Evolutionary conservation across 257 asterid genomes (phyloP), one percentile per base, ranked within the genome.

Genomic region (Linaria vulgaris): DNA sequence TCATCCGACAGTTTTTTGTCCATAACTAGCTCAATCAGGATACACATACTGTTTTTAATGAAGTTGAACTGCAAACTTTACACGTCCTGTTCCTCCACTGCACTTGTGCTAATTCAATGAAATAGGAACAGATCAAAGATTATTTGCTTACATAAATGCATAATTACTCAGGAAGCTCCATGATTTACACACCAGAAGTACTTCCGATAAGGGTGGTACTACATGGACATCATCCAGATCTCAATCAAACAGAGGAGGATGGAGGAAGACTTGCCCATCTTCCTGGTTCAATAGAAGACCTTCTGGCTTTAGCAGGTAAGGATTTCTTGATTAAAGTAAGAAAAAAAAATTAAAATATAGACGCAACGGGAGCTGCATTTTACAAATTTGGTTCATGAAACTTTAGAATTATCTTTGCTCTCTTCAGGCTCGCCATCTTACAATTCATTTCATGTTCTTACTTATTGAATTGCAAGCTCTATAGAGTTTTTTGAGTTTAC

Each of bases 191-290:
- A 65, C 63, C 82, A 47, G 72, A 67, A 46, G 55, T 47, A 61
- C 71, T 67, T 49, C 89, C 85, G 1, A 63, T 59, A 70, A 85
- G 99, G 79, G 86, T 89, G 56, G 74, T 82, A 72, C 84, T 92
- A 69, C 97, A 92, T 75, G 96, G 90, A 44, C 85, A 89, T 78
- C 95, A 84, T 74, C 95, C 94, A 74, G 85, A 78, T 72, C 73
- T 78, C 65, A 84, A 81, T 66, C 57, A 62, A 58, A 71, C 56
- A 43, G 87, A 79, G 71, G 83, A 78, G 74, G 66, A 74, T 63
- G 84, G 82, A 50, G 96, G 95, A 52, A 85, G 78, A 74, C 88
- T 89, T 53, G 82, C 90, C 68, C 87, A 85, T 82, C 91, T 89
- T 65, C 97, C 99, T 11, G 78, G 76, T 62, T 82, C 99, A 71